Conservation (phyloP, 208 protist genomes). For the Herpetomonas tarakana region DNA sequence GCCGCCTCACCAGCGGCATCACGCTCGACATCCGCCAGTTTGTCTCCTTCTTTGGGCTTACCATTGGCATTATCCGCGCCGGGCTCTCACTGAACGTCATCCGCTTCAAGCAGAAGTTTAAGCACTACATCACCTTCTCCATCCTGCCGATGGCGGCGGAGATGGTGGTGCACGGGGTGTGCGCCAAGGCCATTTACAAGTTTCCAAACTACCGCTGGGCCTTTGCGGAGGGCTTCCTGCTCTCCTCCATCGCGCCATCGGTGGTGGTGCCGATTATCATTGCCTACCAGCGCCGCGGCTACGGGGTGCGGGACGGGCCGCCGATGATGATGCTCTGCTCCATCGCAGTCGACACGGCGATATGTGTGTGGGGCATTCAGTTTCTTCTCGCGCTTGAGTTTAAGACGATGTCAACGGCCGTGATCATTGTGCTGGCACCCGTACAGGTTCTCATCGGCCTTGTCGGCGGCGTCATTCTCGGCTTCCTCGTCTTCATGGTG, state of each 20-base stretch:
- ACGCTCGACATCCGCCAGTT: slow-evolving; percentile 26
- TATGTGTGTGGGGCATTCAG: slow-evolving; percentile 43
- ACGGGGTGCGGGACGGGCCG: slow-evolving; percentile 43
- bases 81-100: slow-evolving; percentile 57
- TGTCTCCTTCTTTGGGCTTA: slow-evolving; percentile 35
- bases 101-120: slow-evolving; percentile 43
- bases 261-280: slow-evolving; percentile 52
- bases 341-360: slow-evolving; percentile 37
- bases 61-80: slow-evolving; percentile 47
- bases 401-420: slow-evolving; percentile 24
- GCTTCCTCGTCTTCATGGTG: slow-evolving; percentile 28
- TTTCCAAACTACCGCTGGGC: slow-evolving; percentile 43
- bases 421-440: slow-evolving; percentile 38
- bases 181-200: slow-evolving; percentile 36
- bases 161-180: slow-evolving; percentile 39
- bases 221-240: slow-evolving; percentile 46
- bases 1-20: slow-evolving; percentile 45
- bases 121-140: slow-evolving; percentile 40
- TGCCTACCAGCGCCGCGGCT: slow-evolving; percentile 39
- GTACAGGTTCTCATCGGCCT: slow-evolving; percentile 51
- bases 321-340: slow-evolving; percentile 56
- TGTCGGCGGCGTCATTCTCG: slow-evolving; percentile 36
- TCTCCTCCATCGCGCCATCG: slow-evolving; percentile 41
- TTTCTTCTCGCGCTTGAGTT: slow-evolving; percentile 52
- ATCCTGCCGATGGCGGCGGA: slow-evolving; percentile 39